Evolutionary conservation across 352 stramenopile genomes (phyloP).

Genomic region (Phytophthora rubi): DNA sequence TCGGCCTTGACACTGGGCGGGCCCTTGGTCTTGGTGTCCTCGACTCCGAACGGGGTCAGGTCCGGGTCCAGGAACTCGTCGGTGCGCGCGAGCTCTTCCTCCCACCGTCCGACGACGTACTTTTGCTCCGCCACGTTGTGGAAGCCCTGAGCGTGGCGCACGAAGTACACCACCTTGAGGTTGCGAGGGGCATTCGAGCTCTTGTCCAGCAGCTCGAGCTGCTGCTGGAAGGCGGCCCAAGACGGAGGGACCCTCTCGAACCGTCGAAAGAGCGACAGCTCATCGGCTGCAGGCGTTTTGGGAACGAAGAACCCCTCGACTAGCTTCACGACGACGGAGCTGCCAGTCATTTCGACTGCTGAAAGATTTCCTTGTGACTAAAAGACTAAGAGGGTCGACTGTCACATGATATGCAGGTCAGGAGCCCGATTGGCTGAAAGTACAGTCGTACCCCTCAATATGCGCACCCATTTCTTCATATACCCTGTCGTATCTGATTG

Average conservation of each 20-base stretch:
- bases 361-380: not conserved
- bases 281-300: not conserved
- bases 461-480: too few relatives aligned
- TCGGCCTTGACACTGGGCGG: constrained; percentile 42
- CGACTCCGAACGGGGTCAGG: constrained; percentile 60
- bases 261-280: constrained; percentile 35
- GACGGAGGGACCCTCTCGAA: constrained; percentile 30
- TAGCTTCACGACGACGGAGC: constrained; percentile 5
- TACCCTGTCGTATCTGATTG: too few relatives aligned
- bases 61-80: constrained; percentile 65
- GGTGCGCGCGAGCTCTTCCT: constrained; percentile 59
- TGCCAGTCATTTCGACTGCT: not conserved
- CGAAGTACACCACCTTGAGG: constrained; percentile 76
- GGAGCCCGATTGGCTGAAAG: not conserved
- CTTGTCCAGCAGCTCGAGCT: constrained; percentile 2
- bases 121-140: constrained; percentile 68
- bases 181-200: constrained; percentile 12
- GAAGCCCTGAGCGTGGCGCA: constrained; percentile 68
- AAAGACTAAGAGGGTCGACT: constrained; percentile 7
- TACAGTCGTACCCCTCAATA: too few relatives aligned
- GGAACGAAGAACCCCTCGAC: constrained; percentile 23
- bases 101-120: constrained; percentile 59
- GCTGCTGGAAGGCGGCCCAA: constrained; percentile 29
- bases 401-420: not conserved
- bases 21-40: constrained; percentile 52